Percentiles rank a stretch among this genome's conserved stretches.
phyloP scores from a whole-genome alignment of 208 protist species.

The Sergeia podlipaevii region DNA sequence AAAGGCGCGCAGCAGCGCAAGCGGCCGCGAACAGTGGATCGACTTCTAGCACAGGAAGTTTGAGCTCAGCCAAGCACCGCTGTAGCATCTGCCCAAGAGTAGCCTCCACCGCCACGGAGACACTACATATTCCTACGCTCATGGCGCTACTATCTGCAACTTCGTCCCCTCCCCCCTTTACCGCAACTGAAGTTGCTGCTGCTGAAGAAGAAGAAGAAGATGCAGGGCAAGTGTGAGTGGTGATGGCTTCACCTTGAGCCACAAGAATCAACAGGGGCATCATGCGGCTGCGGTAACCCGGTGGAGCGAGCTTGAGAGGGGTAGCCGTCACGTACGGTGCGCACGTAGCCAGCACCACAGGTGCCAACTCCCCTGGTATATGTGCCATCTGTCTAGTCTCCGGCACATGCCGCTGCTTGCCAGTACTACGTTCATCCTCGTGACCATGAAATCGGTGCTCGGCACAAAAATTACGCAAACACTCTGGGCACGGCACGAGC shows the following conservation, averaged over 20 bases:
- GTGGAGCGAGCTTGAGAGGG: constrained; percentile 34
- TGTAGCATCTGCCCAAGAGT: constrained; percentile 65
- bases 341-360: constrained; percentile 10
- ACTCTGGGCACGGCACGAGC: constrained; percentile 39
- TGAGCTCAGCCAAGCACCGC: constrained; percentile 24
- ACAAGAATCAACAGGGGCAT: constrained; percentile 25
- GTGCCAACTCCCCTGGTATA: neutral
- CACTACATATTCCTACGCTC: constrained; percentile 30
- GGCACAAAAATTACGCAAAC: constrained; percentile 38
- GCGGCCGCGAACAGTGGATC: neutral
- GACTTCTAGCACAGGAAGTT: neutral
- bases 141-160: neutral
- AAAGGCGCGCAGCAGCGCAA: neutral
- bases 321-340: constrained; percentile 15
- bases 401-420: neutral
- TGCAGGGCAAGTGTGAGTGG: neutral
- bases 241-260: neutral
- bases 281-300: constrained; percentile 36
- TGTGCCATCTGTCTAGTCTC: neutral
- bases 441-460: constrained; percentile 66
- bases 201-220: neutral
- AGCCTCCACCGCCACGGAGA: constrained; percentile 38
- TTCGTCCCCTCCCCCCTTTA: neutral
- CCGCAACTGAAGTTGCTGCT: neutral
- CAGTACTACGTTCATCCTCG: constrained; percentile 13